Percentiles rank a stretch among this genome's conserved stretches.
Evolutionary conservation across 257 asterid genomes (phyloP).

Genomic region (Rubia yunnanensis): DNA sequence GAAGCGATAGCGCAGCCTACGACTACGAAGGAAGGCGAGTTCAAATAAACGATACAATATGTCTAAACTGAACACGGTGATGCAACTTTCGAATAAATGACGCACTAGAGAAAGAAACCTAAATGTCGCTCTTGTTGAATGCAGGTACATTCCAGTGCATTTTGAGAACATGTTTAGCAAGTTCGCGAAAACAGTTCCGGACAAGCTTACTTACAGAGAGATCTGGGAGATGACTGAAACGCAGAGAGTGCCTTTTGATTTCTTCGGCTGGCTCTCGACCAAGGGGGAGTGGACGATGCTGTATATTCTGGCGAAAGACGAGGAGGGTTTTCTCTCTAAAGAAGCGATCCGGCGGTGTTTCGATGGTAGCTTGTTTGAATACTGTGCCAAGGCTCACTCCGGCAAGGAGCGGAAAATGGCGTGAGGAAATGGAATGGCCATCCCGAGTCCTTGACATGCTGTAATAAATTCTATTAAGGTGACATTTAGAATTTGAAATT

Average conservation of each 20-base stretch:
- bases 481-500: neutral
- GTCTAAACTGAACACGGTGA: neutral
- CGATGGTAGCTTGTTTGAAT: constrained; percentile 84
- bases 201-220: constrained; percentile 59
- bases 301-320: constrained; percentile 61
- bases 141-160: constrained; percentile 48
- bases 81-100: neutral
- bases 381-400: constrained; percentile 57
- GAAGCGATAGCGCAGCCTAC: constrained; percentile 65
- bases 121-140: no score
- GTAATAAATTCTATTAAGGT: neutral
- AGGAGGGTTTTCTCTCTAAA: constrained; percentile 63
- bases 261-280: constrained; percentile 34
- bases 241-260: constrained; percentile 52
- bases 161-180: constrained; percentile 84
- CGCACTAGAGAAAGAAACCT: no score
- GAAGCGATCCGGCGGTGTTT: constrained; percentile 76
- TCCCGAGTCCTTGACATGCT: neutral
- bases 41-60: no score
- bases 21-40: constrained; percentile 79
- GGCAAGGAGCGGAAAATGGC: constrained; percentile 27
- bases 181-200: constrained; percentile 46
- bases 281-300: constrained; percentile 62
- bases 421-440: constrained; percentile 2
- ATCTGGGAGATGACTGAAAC: constrained; percentile 71